Percentiles rank a stretch among this genome's conserved stretches.
phyloP scores from a whole-genome alignment of 257 asterid genomes.

The Solanum clarkiae region DNA sequence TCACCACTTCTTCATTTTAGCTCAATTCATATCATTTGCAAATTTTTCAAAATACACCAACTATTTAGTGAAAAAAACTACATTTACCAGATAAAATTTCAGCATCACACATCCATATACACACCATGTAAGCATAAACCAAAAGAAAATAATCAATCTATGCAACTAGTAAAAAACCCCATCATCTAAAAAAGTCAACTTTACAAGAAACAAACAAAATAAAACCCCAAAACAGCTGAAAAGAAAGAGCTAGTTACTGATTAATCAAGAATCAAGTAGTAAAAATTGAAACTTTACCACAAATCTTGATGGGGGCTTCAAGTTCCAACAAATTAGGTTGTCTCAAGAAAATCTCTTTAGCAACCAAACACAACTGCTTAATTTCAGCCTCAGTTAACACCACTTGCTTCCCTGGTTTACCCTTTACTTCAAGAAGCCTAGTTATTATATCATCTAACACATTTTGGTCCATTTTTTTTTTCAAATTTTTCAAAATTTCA shows the following conservation, averaged over 20 bases:
- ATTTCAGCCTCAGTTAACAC: conserved; percentile 25
- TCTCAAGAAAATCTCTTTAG: conserved; percentile 19
- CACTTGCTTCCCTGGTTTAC: conserved; percentile 23
- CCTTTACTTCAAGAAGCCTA: conserved; percentile 21
- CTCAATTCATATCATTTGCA: background rate
- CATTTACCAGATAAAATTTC: background rate
- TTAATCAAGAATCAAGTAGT: background rate
- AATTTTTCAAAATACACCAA: background rate
- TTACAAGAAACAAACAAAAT: background rate
- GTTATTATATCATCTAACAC: conserved; percentile 25
- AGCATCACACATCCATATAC: background rate
- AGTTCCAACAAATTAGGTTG: conserved; percentile 35
- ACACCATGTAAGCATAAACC: background rate
- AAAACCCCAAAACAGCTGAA: background rate
- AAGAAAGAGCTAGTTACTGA: background rate
- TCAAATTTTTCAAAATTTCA: background rate
- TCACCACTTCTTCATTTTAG: background rate
- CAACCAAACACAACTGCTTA: conserved; percentile 11
- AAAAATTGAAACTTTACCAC: conserved; percentile 13
- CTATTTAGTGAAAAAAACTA: background rate
- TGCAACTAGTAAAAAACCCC: background rate
- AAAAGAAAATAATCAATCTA: background rate
- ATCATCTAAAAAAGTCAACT: conserved; percentile 7
- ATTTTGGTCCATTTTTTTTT: conserved; percentile 8
- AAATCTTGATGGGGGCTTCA: conserved; percentile 35